Percentiles rank a stretch among this genome's conserved stretches.
phyloP scores from a whole-genome alignment of 2,329 filamentous ascomycete genomes.

The Diplodia mutila region DNA sequence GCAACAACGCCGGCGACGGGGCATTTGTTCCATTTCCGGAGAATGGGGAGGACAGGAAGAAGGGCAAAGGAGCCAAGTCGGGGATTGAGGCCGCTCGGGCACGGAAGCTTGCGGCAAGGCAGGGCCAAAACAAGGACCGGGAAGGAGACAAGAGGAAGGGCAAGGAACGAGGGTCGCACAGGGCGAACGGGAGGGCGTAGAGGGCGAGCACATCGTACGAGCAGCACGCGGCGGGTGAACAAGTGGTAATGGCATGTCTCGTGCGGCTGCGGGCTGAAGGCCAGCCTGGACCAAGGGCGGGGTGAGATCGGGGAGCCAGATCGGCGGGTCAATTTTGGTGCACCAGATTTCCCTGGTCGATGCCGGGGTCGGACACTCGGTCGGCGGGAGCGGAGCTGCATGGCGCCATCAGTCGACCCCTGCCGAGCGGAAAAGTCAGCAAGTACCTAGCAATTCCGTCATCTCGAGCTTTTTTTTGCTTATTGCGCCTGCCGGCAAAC shows the following conservation, averaged over 20 bases:
- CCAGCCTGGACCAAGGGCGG: neutral
- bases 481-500: conserved; percentile 8
- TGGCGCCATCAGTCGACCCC: conserved; percentile 16
- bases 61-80: conserved; percentile 28
- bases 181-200: neutral
- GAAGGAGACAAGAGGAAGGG: conserved; percentile 32
- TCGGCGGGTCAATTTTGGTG: conserved; percentile 8
- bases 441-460: conserved; percentile 9
- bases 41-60: conserved; percentile 31
- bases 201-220: conserved; percentile 1
- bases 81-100: conserved; percentile 61
- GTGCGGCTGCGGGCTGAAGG: neutral
- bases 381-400: conserved; percentile 7
- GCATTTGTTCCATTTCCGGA: conserved; percentile 57
- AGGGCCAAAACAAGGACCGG: conserved; percentile 35
- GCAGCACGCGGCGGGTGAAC: conserved; percentile 1
- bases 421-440: conserved; percentile 24
- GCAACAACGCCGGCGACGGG: conserved; percentile 55
- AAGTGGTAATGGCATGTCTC: neutral
- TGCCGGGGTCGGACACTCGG: neutral
- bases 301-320: conserved; percentile 2
- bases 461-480: conserved; percentile 19
- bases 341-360: neutral
- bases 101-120: conserved; percentile 55
- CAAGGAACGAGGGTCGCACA: conserved; percentile 21